Percentiles rank a stretch among this genome's conserved stretches.
Conservation (phyloP, 2,329 filamentous ascomycete species). For the Thelonectria olida region DNA sequence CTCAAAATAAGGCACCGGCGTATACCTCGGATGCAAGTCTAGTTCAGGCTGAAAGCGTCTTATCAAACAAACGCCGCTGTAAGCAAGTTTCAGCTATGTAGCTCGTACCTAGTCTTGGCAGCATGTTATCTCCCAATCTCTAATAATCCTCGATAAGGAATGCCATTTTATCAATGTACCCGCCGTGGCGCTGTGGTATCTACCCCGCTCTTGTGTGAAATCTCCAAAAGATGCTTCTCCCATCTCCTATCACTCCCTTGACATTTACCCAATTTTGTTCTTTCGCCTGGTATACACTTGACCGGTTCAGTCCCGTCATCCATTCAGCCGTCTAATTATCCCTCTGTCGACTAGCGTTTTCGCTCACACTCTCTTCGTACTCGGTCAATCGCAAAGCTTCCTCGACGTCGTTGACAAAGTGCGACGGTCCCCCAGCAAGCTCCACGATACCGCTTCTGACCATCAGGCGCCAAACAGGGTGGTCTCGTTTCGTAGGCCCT, state of each 20-base stretch:
- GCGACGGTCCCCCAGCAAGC: conserved; percentile 76
- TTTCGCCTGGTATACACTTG: neutral
- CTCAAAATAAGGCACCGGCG: too few species aligned
- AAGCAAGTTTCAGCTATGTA: too few species aligned
- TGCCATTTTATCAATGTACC: too few species aligned
- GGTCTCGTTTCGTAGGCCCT: conserved; percentile 55
- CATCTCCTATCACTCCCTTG: neutral
- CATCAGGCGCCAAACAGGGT: conserved; percentile 77
- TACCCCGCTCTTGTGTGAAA: neutral
- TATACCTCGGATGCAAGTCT: too few species aligned
- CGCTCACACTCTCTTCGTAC: conserved; percentile 63
- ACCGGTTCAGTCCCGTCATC: neutral
- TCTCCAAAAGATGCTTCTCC: conserved; percentile 13
- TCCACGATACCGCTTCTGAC: conserved; percentile 85
- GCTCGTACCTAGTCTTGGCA: too few species aligned
- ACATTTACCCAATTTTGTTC: neutral
- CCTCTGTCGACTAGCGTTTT: conserved; percentile 31
- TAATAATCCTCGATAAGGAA: too few species aligned
- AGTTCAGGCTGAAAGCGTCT: too few species aligned
- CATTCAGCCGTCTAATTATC: neutral
- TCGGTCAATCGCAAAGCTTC: conserved; percentile 87
- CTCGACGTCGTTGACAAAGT: conserved; percentile 85
- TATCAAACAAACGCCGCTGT: too few species aligned
- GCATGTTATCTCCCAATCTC: too few species aligned
- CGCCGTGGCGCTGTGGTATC: neutral